A percentile compares a stretch with the other conserved stretches of the same genome.
phyloP scores from a whole-genome alignment of 345 rosid genomes.

The Eucalyptus pauciflora region DNA sequence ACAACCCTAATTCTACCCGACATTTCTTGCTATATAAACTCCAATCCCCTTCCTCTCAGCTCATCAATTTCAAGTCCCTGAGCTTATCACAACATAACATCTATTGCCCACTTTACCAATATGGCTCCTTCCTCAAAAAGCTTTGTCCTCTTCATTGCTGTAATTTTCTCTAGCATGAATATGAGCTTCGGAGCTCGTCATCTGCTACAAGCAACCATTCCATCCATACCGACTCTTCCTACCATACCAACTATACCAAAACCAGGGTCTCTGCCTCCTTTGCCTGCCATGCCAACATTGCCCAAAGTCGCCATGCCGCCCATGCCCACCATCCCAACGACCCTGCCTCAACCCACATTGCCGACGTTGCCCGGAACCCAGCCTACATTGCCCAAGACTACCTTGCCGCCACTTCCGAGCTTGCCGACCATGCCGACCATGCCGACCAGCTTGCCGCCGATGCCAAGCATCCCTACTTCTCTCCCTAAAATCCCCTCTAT shows the following conservation, averaged over 20 bases:
- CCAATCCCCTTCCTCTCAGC: background rate
- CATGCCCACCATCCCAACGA: background rate
- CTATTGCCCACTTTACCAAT: background rate
- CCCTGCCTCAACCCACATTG: background rate
- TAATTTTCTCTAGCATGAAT: background rate
- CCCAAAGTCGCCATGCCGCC: background rate
- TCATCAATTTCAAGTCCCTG: background rate
- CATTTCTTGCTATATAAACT: background rate
- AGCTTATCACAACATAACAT: background rate
- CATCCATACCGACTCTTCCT: background rate
- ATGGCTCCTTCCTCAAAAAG: background rate
- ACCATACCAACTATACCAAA: background rate
- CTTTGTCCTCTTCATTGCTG: background rate
- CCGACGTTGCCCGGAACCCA: background rate
- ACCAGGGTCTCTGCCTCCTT: background rate
- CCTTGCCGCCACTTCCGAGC: background rate
- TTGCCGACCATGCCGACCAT: background rate
- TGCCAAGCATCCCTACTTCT: conserved; percentile 9
- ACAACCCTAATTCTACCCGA: background rate
- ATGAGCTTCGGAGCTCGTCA: conserved; percentile 1
- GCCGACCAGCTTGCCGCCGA: conserved; percentile 1
- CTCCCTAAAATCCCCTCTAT: conserved; percentile 17
- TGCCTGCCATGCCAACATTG: background rate
- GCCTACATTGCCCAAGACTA: background rate
- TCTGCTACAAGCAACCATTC: background rate